Base-by-base conservation (phyloP, 495 filamentous ascomycete species). In the Bacidia gigantensis region DNA sequence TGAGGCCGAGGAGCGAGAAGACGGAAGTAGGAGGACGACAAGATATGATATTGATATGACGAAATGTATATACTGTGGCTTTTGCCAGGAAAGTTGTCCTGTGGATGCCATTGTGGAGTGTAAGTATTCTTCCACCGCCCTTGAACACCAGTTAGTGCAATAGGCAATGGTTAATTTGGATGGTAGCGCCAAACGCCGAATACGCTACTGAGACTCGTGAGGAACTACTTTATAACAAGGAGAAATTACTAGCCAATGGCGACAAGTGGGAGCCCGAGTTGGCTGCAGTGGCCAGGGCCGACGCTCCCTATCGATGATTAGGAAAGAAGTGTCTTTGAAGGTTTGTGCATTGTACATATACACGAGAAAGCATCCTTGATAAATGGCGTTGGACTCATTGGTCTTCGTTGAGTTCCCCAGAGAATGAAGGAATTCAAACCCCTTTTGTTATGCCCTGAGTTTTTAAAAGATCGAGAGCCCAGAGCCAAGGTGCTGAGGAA, bases 1-100 rank as follows among this genome's bases (percentile, higher is more conserved):
- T 61, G 92, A 98, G 72, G 93, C 92, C 44, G 92, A 98, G 64
- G 92, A 98, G 72, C 88, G 92, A 69, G 86, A 82, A 62, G 92
- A 98, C 62, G 92, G 92, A 42, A 92, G 86, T 60, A 78, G 92
- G 63, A 79, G 92, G 61, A 98, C 92, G 45, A 95, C 90, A 48
- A 80, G 89, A 64, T 98, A 98, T 71, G 92, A 98, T 71, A 95
- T 98, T 67, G 92, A 98, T 75, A 98, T 98, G 92, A 97, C 92
- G 64, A 98, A 98, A 75, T 98, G 92, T 71, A 98, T 98, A 66
- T 98, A 97, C 77, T 98, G 92, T 66, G 92, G 92, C 12, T 93
- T 93, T 75, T 98, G 92, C 77, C 92, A 98, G 72, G 92, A 98
- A 75, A 93, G 86, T 57, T 98, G 92, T 70, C 92, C 92, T 25